Evolutionary conservation across 2,329 filamentous ascomycete genomes (phyloP), one percentile per base, ranked within the genome.

Genomic region (Fusarium abutilonis): DNA sequence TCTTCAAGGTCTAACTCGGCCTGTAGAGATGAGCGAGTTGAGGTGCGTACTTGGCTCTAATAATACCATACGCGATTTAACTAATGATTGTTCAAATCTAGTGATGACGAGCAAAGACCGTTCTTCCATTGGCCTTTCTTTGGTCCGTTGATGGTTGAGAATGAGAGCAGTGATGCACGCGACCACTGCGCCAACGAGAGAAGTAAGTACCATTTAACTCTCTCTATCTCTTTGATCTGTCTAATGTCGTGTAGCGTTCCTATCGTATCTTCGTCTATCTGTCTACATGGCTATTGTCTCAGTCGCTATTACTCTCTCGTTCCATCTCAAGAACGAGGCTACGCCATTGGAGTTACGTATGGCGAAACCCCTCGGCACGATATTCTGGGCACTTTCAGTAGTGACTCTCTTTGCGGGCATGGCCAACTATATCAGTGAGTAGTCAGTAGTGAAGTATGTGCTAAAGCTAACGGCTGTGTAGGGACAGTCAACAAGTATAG

Each of bases 211-310:
- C 7, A 9, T 9, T 14, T n/a, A 19, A 10, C 38, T 10, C 10
- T 10, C 10, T 9, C 8, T 21, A 2, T 6, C 10, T 31, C 19
- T 3, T 26, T 14, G 14, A 5, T 4, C 38, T 17, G 4, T 5
- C 43, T 62, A 28, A 67, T 31, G 1, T 9, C 9, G 31, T 11
- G 8, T 63, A 86, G 83, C 86, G 0, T 97, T 97, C 73, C 88
- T 98, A 26, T 95, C 94, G 2, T 97, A 95, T 84, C 86, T 98
- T 17, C 88, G 93, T 4, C 84, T 98, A 3, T 89, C 91, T 29
- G 86, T 97, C 68, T 97, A 97, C 79, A 93, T 98, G 85, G 88
- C 92, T 64, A 82, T 99, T 47, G 92, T 98, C 9, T 87, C 91
- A 26, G 86, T 96, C 29, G 94, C 95, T 46, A 97, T 99, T 66